phyloP scores from a whole-genome alignment of 805 yeast genomes.

The Komagataella ulmi region DNA sequence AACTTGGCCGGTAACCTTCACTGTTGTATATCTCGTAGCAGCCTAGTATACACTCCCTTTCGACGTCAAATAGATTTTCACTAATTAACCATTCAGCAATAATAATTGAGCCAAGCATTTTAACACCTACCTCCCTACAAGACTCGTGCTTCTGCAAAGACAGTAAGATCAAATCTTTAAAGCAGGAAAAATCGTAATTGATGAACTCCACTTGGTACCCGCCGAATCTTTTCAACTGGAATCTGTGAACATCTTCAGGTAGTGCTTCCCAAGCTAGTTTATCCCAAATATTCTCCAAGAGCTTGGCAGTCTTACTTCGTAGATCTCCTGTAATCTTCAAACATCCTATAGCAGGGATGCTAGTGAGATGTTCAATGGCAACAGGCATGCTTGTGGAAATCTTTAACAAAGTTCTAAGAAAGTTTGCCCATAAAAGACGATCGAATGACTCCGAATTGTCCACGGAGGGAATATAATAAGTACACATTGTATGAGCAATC shows the following conservation, averaged over 20 bases:
- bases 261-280: slow-evolving; percentile 51
- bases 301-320: slow-evolving; percentile 40
- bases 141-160: slow-evolving; percentile 52
- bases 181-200: slow-evolving; percentile 39
- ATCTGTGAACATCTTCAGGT: slow-evolving; percentile 39
- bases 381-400: slow-evolving; percentile 58
- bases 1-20: slow-evolving; percentile 41
- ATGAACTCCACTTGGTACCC: slow-evolving; percentile 57
- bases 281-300: slow-evolving; percentile 61
- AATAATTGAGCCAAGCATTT: slow-evolving; percentile 57
- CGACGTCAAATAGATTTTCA: slow-evolving; percentile 45
- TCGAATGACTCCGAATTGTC: slow-evolving; percentile 40
- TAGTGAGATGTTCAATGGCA: slow-evolving; percentile 55
- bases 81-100: slow-evolving; percentile 52
- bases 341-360: slow-evolving; percentile 63
- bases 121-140: slow-evolving; percentile 50
- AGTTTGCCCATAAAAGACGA: slow-evolving; percentile 54
- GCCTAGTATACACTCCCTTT: slow-evolving; percentile 48
- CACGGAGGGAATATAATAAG: slow-evolving; percentile 36
- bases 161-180: slow-evolving; percentile 52
- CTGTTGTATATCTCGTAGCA: slow-evolving; percentile 49
- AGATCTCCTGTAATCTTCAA: slow-evolving; percentile 48
- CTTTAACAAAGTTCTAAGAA: slow-evolving; percentile 39
- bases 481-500: slow-evolving; percentile 33
- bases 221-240: slow-evolving; percentile 48